Base-by-base conservation (phyloP, 106 monocot genomes). In the Chionographis japonica region DNA sequence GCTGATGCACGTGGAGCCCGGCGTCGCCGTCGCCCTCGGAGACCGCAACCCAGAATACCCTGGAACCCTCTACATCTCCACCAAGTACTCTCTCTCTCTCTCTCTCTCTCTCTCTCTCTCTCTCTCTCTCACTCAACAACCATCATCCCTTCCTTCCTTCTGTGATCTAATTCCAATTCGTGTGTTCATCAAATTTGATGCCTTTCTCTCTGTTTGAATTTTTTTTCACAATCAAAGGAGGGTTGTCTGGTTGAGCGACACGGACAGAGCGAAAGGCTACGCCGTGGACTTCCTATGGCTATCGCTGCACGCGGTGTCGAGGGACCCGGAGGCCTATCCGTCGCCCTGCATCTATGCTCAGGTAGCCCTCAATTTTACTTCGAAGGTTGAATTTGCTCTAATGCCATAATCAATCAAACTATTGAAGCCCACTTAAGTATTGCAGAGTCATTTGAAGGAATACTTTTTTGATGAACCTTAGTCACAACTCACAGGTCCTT, bases 221-320 rank as follows among this genome's bases (percentile, higher is more conserved):
- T 17, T 13, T 13, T 27, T 46, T n/a, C 50, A 8, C 38, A 62
- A 37, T 3, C 42, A 17, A 60, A 97, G 95, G 86, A 82, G 85
- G 58, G 89, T 92, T 70, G 73, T 92, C 38, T 97, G 95, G 95
- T 43, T 92, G 76, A 89, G 92, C 66, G 89, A 97, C 52, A 40
- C 65, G 38, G 87, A 92, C 3, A 74, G 56, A 42, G 59, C 62
- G 13, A 92, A 83, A 61, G 87, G 92, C 5, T 97, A 92, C 58
- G 81, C 84, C 49, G 92, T 97, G 49, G 95, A 89, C 78, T 97
- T 97, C 74, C 17, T 92, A 40, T 79, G 84, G 17, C 42, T 97
- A 57, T 92, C 89, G 6, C 89, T 92, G 6, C 95, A 97, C 59
- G 95, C 95, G 2, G 95, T 92, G 50, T 97, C 95, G 17, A 85